phyloP scores from a whole-genome alignment of 805 yeast species.

The Zygosaccharomyces lentus region DNA sequence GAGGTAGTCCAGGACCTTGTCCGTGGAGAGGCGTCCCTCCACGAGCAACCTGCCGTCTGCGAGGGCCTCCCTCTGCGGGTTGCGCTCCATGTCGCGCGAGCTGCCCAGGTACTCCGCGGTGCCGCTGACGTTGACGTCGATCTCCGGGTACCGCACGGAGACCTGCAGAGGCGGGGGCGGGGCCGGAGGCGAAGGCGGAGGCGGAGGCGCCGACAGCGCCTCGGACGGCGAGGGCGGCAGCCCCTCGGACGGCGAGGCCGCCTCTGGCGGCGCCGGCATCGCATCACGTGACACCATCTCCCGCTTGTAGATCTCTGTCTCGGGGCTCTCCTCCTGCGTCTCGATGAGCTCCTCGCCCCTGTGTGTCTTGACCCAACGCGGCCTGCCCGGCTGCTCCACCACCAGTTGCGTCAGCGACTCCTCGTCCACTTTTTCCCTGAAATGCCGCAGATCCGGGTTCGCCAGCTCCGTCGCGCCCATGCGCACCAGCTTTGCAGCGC shows the following conservation, averaged over 20 bases:
- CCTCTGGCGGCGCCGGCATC: conserved; percentile 1
- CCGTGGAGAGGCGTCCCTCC: conserved; percentile 30
- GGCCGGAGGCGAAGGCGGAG: not conserved
- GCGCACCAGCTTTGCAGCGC: conserved; percentile 55
- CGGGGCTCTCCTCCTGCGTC: conserved; percentile 37
- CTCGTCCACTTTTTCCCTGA: conserved; percentile 66
- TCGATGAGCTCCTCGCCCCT: conserved; percentile 85
- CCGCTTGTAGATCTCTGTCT: conserved; percentile 32
- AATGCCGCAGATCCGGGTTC: conserved; percentile 67
- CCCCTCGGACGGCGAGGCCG: not conserved
- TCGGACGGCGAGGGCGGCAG: not conserved
- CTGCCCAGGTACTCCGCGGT: conserved; percentile 15
- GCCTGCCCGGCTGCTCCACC: conserved; percentile 53
- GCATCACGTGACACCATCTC: conserved; percentile 17
- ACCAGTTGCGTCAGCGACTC: conserved; percentile 68
- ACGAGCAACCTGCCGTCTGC: conserved; percentile 37
- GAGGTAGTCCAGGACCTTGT: conserved; percentile 23
- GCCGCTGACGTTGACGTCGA: conserved; percentile 13
- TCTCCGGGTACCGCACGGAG: conserved; percentile 16
- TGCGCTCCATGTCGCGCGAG: conserved; percentile 16
- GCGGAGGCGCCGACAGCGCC: not conserved
- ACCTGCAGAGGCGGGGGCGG: conserved; percentile 1
- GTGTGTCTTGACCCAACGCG: conserved; percentile 73
- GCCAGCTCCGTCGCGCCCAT: conserved; percentile 70
- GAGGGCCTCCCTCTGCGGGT: conserved; percentile 21